Base-by-base conservation (phyloP, 75 land plant genomes). In the Isoetes taiwanensis region DNA sequence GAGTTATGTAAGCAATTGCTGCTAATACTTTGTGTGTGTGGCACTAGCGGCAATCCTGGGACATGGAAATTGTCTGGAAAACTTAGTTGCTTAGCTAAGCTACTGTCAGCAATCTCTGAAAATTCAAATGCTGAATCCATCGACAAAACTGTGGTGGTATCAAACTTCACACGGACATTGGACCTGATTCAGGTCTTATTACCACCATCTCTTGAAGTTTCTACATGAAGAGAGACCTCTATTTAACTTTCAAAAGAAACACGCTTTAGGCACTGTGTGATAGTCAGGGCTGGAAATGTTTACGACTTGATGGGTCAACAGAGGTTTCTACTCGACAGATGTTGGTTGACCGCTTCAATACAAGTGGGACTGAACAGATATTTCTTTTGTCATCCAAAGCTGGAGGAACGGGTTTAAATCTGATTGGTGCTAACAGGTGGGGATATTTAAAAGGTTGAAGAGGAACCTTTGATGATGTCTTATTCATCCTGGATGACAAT, bases 331-430 rank as follows among this genome's bases (percentile, higher is more conserved):
- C 34, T 3, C 42, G 76, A 33, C 76, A 74, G 25, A 6, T 34
- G 38, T 41, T 70, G 26, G 76, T 74, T 27, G 76, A 74, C 57
- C 75, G 59, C 14, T 74, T 74, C 43, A 74, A 74, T 32, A 34
- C 53, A 23, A 50, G 41, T 32, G 76, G 76, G 25, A 52, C 40
- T 46, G 75, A 63, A 37, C 56, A 43, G 21, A 58, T 74, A 11
- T 74, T 74, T 34, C 74, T 74, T 14, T 55, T 74, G 28, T 74
- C 76, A 24, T 74, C 76, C 8, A 74, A 74, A 34, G 76, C 76
- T 12, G 76, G 76, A 31, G 76, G 76, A n/a, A 53, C 68, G 6
- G 76, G 76, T 24, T 57, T 74, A 12, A 74, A 74, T 57, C 68
- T 74, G 25, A 37, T 74, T 43, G 76, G 76, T 31, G 76, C 76